Conservation (phyloP, 768 basidiomycete genomes). For the Pleurotus eryngii region DNA sequence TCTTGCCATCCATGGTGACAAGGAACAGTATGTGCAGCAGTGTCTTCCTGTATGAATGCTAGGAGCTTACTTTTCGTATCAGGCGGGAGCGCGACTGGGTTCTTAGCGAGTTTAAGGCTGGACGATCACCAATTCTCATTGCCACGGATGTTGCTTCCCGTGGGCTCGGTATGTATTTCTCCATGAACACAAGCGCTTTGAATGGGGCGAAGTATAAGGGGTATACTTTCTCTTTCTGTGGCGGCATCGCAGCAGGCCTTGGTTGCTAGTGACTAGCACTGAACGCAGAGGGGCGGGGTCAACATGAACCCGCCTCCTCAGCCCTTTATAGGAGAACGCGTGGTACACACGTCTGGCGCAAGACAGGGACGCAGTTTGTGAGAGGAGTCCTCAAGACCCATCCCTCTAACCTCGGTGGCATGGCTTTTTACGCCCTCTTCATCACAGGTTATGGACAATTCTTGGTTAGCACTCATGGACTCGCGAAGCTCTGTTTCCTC, state of each 20-base stretch:
- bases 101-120: conserved; percentile 95
- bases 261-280: neutral
- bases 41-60: neutral
- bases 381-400: conserved; percentile 4
- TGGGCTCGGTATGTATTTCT: conserved; percentile 91
- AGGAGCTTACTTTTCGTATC: conserved; percentile 2
- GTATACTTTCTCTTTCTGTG: conserved; percentile 10
- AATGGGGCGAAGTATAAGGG: conserved; percentile 16
- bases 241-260: neutral
- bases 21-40: conserved; percentile 76
- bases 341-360: conserved; percentile 5
- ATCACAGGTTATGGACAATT: conserved; percentile 4
- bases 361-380: conserved; percentile 6
- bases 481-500: conserved; percentile 13
- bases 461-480: conserved; percentile 7
- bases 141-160: conserved; percentile 99
- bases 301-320: neutral
- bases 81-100: conserved; percentile 99
- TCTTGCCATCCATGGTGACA: conserved; percentile 98
- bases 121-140: conserved; percentile 94
- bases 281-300: neutral
- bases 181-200: conserved; percentile 17
- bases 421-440: neutral
- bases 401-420: conserved; percentile 2
- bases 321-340: conserved; percentile 3